Percentiles rank a stretch among this genome's conserved stretches.
phyloP scores from a whole-genome alignment of 441 rosid genomes.

The Gossypium aridum region DNA sequence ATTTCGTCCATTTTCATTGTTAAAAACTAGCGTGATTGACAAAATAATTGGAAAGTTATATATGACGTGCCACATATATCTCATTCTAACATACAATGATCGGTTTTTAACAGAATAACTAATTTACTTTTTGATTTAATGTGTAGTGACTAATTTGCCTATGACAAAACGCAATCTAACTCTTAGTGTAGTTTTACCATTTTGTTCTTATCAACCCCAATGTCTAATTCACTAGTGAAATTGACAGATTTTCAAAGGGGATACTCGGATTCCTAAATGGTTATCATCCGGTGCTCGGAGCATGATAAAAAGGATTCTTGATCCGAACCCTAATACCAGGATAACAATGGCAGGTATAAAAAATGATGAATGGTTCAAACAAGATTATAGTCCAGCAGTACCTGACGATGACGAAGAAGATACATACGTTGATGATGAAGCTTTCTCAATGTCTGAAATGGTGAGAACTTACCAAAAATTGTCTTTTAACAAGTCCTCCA shows the following conservation, averaged over 20 bases:
- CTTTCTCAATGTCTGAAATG: slow-evolving; percentile 46
- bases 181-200: no score
- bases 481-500: background rate
- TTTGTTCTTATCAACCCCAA: background rate
- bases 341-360: slow-evolving; percentile 63
- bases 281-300: slow-evolving; percentile 70
- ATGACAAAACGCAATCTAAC: no score
- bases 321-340: slow-evolving; percentile 73
- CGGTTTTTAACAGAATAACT: no score
- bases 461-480: slow-evolving; percentile 28
- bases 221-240: background rate
- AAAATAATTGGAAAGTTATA: no score
- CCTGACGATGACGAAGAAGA: slow-evolving; percentile 74
- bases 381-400: slow-evolving; percentile 51
- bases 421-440: slow-evolving; percentile 34
- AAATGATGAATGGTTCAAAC: slow-evolving; percentile 76
- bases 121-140: no score
- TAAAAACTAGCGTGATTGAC: no score
- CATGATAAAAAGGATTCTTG: slow-evolving; percentile 73
- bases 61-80: no score
- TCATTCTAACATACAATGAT: no score
- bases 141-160: no score
- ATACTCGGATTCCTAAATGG: slow-evolving; percentile 78
- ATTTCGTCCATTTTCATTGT: no score
- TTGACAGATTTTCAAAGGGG: slow-evolving; percentile 85